Evolutionary conservation across 345 rosid genomes (phyloP).

Genomic region (Salix viminalis): DNA sequence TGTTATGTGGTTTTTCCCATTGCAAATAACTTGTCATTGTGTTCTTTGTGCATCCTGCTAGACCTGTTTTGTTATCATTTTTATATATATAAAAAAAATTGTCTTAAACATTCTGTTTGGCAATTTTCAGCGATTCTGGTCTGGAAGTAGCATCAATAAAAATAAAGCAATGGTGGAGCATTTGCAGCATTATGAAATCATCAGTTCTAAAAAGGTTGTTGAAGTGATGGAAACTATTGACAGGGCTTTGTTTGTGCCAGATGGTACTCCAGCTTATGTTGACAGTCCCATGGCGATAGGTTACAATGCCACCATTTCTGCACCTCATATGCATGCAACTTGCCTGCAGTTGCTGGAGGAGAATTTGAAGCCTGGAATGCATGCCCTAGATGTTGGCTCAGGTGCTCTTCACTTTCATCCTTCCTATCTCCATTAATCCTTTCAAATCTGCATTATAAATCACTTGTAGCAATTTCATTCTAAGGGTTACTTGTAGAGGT

Average conservation of each 20-base stretch:
- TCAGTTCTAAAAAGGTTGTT: conserved; percentile 59
- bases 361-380: conserved; percentile 88
- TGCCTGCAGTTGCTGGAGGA: conserved; percentile 82
- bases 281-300: conserved; percentile 89
- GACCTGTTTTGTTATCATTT: neutral
- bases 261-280: conserved; percentile 59
- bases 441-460: neutral
- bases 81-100: neutral
- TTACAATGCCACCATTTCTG: conserved; percentile 94
- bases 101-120: conserved; percentile 3
- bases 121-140: conserved; percentile 42
- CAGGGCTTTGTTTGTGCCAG: conserved; percentile 77
- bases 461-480: neutral
- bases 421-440: neutral
- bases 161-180: conserved; percentile 71
- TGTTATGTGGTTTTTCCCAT: neutral
- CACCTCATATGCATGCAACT: conserved; percentile 98
- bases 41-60: neutral
- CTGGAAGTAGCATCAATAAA: conserved; percentile 42
- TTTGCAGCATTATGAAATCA: conserved; percentile 57
- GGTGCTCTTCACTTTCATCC: conserved; percentile 37
- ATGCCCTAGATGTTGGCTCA: conserved; percentile 92
- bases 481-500: neutral
- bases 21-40: neutral
- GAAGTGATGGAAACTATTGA: conserved; percentile 85